Percentiles rank a stretch among this genome's conserved stretches.
These are phyloP conservation scores for Eleusine coracana DNA, from an alignment of 176 grass and related monocot genomes.

Conservation along the genomic window DNA sequence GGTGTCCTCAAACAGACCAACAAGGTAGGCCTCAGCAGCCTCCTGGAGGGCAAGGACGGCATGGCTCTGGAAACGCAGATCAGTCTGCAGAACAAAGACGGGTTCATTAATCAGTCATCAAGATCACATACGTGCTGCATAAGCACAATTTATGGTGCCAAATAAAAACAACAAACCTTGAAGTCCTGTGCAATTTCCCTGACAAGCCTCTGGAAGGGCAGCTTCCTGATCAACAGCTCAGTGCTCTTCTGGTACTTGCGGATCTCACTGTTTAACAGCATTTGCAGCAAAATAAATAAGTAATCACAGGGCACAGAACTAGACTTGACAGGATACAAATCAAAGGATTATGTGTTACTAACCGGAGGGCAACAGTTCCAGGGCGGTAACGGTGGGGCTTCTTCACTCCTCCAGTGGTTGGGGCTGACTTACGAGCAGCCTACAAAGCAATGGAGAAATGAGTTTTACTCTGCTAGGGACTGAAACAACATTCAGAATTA, in stretches of 20 bases:
- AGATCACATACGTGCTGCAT: neutral
- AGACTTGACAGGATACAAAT: neutral
- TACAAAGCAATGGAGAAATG: neutral
- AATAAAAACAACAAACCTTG: slow-evolving; percentile 9
- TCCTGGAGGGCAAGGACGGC: slow-evolving; percentile 51
- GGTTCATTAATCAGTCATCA: neutral
- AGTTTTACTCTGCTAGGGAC: neutral
- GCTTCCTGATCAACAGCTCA: slow-evolving; percentile 74
- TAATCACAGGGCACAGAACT: neutral
- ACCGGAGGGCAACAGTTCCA: slow-evolving; percentile 61
- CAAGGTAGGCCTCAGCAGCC: slow-evolving; percentile 57
- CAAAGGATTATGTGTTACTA: neutral
- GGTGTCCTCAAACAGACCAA: slow-evolving; percentile 55
- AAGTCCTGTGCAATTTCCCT: slow-evolving; percentile 71
- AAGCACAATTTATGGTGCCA: neutral
- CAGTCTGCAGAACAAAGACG: slow-evolving; percentile 40
- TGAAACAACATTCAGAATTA: neutral
- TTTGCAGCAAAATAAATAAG: neutral
- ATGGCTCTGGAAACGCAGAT: slow-evolving; percentile 57
- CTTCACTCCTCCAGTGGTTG: slow-evolving; percentile 57
- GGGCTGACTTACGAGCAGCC: slow-evolving; percentile 54
- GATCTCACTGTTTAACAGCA: slow-evolving; percentile 56
- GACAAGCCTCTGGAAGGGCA: slow-evolving; percentile 73
- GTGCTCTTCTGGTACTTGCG: slow-evolving; percentile 78
- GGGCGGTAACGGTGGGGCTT: slow-evolving; percentile 58